A percentile compares a stretch with the other conserved stretches of the same genome.
phyloP scores from a whole-genome alignment of 2,329 filamentous ascomycete species.

The Fusarium subtropicale region DNA sequence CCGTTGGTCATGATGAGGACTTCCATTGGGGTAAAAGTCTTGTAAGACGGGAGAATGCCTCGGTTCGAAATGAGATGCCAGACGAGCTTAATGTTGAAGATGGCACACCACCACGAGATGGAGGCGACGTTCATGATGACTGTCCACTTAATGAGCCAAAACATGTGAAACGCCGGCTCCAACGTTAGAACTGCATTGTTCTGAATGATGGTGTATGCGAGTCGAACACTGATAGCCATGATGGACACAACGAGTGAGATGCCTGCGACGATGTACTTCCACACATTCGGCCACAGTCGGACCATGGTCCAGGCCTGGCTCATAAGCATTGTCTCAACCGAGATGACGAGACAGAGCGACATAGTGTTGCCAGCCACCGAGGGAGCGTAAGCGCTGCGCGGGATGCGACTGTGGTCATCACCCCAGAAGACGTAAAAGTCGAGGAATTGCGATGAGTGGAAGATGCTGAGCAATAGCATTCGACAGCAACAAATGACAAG shows the following conservation, averaged over 20 bases:
- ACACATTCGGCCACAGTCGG: constrained; percentile 57
- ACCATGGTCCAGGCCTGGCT: constrained; percentile 67
- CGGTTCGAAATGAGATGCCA: constrained; percentile 61
- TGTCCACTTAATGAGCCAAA: constrained; percentile 55
- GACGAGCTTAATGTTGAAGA: constrained; percentile 66
- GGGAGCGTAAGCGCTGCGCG: constrained; percentile 50
- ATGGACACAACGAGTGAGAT: constrained; percentile 54
- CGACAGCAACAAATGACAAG: constrained; percentile 72
- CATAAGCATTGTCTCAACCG: constrained; percentile 61
- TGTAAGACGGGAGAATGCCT: constrained; percentile 58
- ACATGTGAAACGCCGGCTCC: constrained; percentile 40
- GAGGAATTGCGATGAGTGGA: constrained; percentile 70
- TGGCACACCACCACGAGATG: constrained; percentile 65
- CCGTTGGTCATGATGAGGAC: constrained; percentile 67
- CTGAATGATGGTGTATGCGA: constrained; percentile 54
- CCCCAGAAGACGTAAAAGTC: constrained; percentile 71
- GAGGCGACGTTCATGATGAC: constrained; percentile 56
- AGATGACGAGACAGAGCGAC: constrained; percentile 58
- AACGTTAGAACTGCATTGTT: constrained; percentile 48
- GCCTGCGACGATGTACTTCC: constrained; percentile 48
- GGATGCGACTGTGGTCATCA: constrained; percentile 64
- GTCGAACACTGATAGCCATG: constrained; percentile 49
- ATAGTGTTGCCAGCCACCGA: constrained; percentile 57
- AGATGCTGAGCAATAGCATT: constrained; percentile 66
- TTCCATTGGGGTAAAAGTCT: constrained; percentile 63